Evolutionary conservation across 176 grass and related monocot genomes (phyloP).

Genomic region (Ampelocalamus luodianensis): DNA sequence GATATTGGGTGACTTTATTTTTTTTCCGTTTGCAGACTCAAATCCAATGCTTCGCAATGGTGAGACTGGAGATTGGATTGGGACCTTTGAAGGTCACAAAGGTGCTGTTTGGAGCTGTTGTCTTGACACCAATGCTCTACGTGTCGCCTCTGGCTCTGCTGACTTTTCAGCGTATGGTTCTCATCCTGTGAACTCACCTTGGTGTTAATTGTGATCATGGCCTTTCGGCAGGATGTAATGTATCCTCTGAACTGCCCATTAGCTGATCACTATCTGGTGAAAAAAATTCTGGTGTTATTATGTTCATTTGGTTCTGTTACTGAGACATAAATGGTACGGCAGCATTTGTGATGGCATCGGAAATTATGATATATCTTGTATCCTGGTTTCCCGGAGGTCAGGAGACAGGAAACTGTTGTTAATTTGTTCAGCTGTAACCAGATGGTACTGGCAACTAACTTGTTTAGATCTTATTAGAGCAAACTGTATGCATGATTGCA

Average conservation of each 20-base stretch:
- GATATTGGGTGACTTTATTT: neutral
- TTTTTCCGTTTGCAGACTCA: slow-evolving; percentile 51
- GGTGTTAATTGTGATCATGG: neutral
- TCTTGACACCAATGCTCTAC: slow-evolving; percentile 76
- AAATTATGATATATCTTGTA: slow-evolving; percentile 4
- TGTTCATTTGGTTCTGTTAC: neutral
- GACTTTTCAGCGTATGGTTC: slow-evolving; percentile 74
- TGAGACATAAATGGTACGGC: neutral
- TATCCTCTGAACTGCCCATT: neutral
- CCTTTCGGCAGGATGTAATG: neutral
- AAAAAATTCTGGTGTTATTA: neutral
- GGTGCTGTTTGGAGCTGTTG: slow-evolving; percentile 89
- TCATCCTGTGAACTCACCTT: neutral
- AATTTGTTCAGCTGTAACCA: neutral
- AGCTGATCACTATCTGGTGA: neutral
- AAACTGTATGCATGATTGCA: neutral
- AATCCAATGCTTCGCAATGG: slow-evolving; percentile 92
- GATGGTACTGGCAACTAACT: neutral
- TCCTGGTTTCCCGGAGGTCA: slow-evolving; percentile 4
- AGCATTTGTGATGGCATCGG: neutral
- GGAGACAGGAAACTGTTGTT: neutral
- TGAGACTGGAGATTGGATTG: slow-evolving; percentile 93
- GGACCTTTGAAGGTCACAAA: slow-evolving; percentile 89
- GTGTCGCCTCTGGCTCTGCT: slow-evolving; percentile 79
- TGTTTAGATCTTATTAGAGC: neutral